Evolutionary conservation across 1,139 yeast genomes (phyloP), one percentile per base, ranked within the genome.

Genomic region (Suhomyces chickasaworum): DNA sequence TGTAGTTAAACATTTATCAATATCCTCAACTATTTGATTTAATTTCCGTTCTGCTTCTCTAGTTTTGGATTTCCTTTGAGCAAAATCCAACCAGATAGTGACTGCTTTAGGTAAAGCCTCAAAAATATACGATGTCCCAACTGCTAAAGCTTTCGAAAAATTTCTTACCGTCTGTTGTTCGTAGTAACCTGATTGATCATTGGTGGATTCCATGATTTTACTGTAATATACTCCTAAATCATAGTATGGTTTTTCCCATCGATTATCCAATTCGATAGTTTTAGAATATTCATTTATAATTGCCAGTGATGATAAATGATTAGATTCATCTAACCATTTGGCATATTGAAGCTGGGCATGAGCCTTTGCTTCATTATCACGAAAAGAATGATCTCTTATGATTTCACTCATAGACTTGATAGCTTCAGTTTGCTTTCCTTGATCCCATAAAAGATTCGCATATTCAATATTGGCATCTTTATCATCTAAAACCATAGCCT

Each of bases 51-150:
- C 57, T 49, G 76, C 58, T 52, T 66, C 66, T 58, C 71, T 59
- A 2, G 61, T 51, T 17, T 56, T 56, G 21, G 56, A 53, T 5
- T 58, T 51, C 29, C 51, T 54, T 41, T 68, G 80, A 2, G 91
- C 87, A 62, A 85, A 88, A 58, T 93, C 97, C 16, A 95, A 71
- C 99, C 99, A 95, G 16, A 90, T 77, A 0, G 97, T 91, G 6
- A 93, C 77, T 21, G 90, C 79, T 60, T 90, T 90, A 0, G 99
- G 99, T 18, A 95, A 68, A 0, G 95, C 88, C 64, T 95, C 98
- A 58, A 84, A 84, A 3, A 89, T 77, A 59, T 82, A 86, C 39
- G 80, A 78, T 7, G 84, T 76, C 0, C 96, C 95, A 46, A 78
- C 77, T 13, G 81, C 80, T 41, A 91, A 77, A 0, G 97, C 85